Percentiles rank a stretch among this genome's conserved stretches.
Evolutionary conservation across 257 asterid genomes (phyloP).

Genomic region (Misopates orontium): DNA sequence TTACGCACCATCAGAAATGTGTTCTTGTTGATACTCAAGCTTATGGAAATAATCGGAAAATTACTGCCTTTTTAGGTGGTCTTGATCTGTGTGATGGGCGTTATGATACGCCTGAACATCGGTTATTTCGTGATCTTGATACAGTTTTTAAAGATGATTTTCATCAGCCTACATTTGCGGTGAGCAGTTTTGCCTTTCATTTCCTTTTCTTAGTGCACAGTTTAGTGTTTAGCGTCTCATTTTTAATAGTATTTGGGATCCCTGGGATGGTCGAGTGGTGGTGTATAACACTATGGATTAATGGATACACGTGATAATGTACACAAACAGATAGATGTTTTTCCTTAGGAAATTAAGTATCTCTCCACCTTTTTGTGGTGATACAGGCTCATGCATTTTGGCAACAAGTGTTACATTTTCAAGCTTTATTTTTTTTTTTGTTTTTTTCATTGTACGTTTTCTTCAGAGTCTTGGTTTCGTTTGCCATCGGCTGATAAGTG

Average conservation of each 20-base stretch:
- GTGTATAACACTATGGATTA: neutral
- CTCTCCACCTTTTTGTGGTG: neutral
- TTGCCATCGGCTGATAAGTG: slow-evolving; percentile 1
- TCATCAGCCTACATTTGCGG: slow-evolving; percentile 90
- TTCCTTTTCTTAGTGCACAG: slow-evolving; percentile 17
- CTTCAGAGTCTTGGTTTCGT: slow-evolving; percentile 15
- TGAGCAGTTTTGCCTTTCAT: slow-evolving; percentile 36
- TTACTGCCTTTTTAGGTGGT: slow-evolving; percentile 91
- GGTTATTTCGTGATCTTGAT: slow-evolving; percentile 66
- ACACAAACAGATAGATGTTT: neutral
- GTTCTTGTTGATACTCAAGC: slow-evolving; percentile 93
- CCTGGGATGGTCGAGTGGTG: slow-evolving; percentile 4
- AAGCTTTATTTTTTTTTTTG: neutral
- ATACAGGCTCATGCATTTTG: slow-evolving; percentile 15
- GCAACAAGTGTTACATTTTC: neutral
- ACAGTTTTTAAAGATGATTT: slow-evolving; percentile 66
- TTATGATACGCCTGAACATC: slow-evolving; percentile 90
- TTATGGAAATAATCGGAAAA: slow-evolving; percentile 68
- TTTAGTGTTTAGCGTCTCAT: neutral
- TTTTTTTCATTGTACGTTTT: slow-evolving; percentile 4
- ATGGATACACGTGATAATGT: neutral
- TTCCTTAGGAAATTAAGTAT: neutral
- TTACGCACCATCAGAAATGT: slow-evolving; percentile 95
- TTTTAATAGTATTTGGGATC: slow-evolving; percentile 6
- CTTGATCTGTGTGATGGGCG: slow-evolving; percentile 98